phyloP scores from a whole-genome alignment of 2,329 filamentous ascomycete genomes.

The Pseudodiploospora longispora region DNA sequence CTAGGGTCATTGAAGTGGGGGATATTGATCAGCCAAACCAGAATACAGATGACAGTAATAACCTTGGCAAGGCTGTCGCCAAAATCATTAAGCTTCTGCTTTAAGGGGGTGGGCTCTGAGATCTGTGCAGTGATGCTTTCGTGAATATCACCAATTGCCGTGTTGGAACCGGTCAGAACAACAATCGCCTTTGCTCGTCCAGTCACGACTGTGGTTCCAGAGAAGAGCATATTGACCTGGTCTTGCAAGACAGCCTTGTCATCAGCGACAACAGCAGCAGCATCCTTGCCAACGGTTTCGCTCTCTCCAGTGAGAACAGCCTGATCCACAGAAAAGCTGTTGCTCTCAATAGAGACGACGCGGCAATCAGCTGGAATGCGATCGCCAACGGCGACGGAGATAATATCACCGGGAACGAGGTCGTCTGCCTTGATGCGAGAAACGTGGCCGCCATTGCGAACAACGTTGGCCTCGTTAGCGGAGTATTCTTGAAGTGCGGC shows the following conservation, averaged over 20 bases:
- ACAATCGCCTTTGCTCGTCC: constrained; percentile 89
- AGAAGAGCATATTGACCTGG: constrained; percentile 96
- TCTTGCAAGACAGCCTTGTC: constrained; percentile 90
- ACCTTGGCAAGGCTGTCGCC: constrained; percentile 95
- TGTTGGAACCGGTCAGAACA: constrained; percentile 79
- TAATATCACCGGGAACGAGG: constrained; percentile 86
- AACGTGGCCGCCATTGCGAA: constrained; percentile 70
- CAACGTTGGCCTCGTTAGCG: constrained; percentile 90
- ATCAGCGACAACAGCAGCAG: constrained; percentile 58
- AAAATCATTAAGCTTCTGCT: constrained; percentile 98
- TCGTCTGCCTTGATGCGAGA: constrained; percentile 91
- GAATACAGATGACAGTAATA: constrained; percentile 90
- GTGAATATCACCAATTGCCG: constrained; percentile 96
- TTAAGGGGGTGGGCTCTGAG: constrained; percentile 90
- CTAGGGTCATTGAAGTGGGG: constrained; percentile 92
- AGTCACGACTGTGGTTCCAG: constrained; percentile 92
- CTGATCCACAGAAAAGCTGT: constrained; percentile 94
- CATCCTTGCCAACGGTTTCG: constrained; percentile 89
- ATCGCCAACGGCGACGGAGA: constrained; percentile 83
- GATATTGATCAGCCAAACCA: constrained; percentile 98
- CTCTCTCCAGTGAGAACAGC: constrained; percentile 96
- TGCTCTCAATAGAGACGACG: constrained; percentile 83
- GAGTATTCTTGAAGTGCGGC: constrained; percentile 98
- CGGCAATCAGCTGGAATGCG: constrained; percentile 93
- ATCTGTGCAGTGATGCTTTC: constrained; percentile 98